Evolutionary conservation across 2,329 filamentous ascomycete species (phyloP).

Genomic region (Colletotrichum tropicale): DNA sequence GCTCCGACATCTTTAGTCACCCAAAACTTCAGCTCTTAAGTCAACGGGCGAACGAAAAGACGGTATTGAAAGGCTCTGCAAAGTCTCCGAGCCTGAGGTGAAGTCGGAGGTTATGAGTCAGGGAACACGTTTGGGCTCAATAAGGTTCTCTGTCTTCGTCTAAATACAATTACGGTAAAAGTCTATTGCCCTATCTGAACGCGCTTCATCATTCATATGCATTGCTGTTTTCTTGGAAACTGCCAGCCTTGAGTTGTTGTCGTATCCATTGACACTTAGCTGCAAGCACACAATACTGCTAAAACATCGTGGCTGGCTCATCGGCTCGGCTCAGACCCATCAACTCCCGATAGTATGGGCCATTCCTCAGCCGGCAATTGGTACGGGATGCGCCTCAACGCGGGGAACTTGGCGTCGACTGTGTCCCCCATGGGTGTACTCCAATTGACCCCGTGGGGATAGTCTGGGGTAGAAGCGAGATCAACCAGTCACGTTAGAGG

Average conservation of each 20-base stretch:
- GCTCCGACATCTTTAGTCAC: neutral
- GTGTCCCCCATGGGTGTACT: neutral
- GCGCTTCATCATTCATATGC: neutral
- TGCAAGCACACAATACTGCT: neutral
- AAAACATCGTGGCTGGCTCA: neutral
- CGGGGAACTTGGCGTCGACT: neutral
- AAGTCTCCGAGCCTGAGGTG: neutral
- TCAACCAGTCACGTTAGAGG: neutral
- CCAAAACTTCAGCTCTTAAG: neutral
- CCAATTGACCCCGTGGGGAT: neutral
- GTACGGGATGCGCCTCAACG: neutral
- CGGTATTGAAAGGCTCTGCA: neutral
- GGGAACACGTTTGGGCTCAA: neutral
- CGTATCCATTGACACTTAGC: neutral
- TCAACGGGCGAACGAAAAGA: neutral
- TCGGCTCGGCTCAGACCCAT: slow-evolving; percentile 10
- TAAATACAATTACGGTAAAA: neutral
- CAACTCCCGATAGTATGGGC: neutral
- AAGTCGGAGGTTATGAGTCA: neutral
- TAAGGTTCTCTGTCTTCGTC: neutral
- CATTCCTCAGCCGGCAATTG: neutral
- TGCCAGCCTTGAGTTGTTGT: neutral
- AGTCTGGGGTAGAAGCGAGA: neutral
- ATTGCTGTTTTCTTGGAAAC: neutral
- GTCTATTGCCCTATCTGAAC: neutral